Percentiles rank a stretch among this genome's conserved stretches.
phyloP scores from a whole-genome alignment of 495 filamentous ascomycete genomes.

The Terfezia boudieri region DNA sequence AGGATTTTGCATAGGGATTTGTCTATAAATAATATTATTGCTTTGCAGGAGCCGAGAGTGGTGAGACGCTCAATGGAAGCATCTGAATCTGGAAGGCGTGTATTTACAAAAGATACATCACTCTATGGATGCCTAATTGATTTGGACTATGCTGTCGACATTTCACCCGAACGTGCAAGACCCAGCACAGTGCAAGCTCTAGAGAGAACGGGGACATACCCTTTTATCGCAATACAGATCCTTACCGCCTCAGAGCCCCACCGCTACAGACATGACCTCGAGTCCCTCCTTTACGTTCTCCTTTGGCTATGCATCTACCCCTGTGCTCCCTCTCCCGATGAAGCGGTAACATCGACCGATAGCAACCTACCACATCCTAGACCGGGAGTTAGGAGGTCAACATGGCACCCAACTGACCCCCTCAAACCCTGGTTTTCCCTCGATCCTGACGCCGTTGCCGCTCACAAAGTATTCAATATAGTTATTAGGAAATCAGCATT shows the following conservation, averaged over 20 bases:
- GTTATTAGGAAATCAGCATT: no score
- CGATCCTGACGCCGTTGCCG: no score
- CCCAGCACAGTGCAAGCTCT: not conserved
- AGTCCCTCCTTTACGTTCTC: conserved; percentile 10
- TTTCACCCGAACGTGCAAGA: not conserved
- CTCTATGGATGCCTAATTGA: conserved; percentile 11
- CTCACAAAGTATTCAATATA: no score
- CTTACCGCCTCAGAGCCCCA: conserved; percentile 1
- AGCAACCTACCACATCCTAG: no score
- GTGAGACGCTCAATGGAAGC: no score
- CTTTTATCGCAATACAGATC: conserved; percentile 8
- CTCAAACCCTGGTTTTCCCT: no score
- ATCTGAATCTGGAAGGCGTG: no score
- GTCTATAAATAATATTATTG: conserved; percentile 8
- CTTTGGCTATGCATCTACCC: not conserved
- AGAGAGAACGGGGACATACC: conserved; percentile 6
- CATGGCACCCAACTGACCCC: no score
- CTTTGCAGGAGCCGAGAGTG: not conserved
- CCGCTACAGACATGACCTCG: conserved; percentile 9
- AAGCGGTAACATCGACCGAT: no score
- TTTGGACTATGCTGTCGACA: conserved; percentile 6
- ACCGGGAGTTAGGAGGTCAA: no score
- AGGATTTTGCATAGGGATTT: conserved; percentile 9
- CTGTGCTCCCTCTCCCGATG: no score
- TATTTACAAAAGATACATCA: not conserved